phyloP scores from a whole-genome alignment of 2,329 filamentous ascomycete genomes.

The Cytospora paraplurivora region DNA sequence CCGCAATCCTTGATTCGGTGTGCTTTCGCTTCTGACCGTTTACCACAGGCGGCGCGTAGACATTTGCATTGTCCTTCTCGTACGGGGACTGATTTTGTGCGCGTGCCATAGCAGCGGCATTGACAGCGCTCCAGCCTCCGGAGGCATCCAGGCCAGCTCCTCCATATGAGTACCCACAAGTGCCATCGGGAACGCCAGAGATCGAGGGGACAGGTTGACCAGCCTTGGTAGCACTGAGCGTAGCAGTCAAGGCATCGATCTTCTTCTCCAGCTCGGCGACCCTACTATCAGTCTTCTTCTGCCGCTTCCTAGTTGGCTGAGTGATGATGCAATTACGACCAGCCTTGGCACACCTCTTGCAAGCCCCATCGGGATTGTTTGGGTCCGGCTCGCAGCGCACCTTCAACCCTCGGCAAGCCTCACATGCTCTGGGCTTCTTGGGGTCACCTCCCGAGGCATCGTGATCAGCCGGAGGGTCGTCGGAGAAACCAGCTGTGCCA shows the following conservation, averaged over 20 bases:
- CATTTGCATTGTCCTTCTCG: constrained; percentile 15
- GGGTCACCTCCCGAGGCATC: constrained; percentile 46
- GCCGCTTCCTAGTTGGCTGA: constrained; percentile 72
- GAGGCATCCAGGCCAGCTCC: constrained; percentile 20
- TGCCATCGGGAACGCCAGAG: constrained; percentile 20
- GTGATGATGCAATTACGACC: constrained; percentile 78
- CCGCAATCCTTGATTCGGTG: constrained; percentile 34
- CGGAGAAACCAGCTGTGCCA: constrained; percentile 7
- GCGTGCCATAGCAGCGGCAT: constrained; percentile 14
- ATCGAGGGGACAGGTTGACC: constrained; percentile 23
- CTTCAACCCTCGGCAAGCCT: constrained; percentile 74
- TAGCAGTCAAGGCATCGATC: constrained; percentile 85
- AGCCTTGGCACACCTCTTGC: constrained; percentile 78
- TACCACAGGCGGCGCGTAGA: constrained; percentile 33
- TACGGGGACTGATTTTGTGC: constrained; percentile 26
- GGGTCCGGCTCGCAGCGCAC: constrained; percentile 83
- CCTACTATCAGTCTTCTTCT: constrained; percentile 88
- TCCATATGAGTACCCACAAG: constrained; percentile 22
- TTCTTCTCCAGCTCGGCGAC: constrained; percentile 92
- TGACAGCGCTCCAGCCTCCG: constrained; percentile 21
- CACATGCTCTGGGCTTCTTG: constrained; percentile 72
- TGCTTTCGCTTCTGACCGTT: constrained; percentile 47
- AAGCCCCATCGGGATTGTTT: constrained; percentile 62
- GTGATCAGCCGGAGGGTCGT: constrained; percentile 25
- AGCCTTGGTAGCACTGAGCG: constrained; percentile 60